Base-by-base conservation (phyloP, 169 alveolate species). In the Cryptosporidium xiaoi region DNA sequence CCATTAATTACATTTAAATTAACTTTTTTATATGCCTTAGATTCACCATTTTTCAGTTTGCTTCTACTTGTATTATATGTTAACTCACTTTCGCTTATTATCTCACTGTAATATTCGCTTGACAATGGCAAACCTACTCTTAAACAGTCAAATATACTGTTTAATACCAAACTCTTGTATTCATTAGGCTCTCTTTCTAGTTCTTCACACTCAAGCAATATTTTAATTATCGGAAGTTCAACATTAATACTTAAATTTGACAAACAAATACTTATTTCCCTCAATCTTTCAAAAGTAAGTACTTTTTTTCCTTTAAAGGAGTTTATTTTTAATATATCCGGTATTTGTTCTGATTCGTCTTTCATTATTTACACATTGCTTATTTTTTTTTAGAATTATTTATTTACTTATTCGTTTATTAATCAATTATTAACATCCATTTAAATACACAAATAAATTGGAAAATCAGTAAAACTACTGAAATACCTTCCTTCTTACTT, bases 81-180 rank as follows among this genome's bases (percentile, higher is more conserved):
- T n/a, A 15, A n/a, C 1, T 55, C 64, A 7, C 64, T 20, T 8
- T 20, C 31, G 24, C 64, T 20, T 55, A 55, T 2, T 0, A 40
- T 40, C 48, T 40, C 12, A 13, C 64, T 20, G 24, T 51, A 56
- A 34, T 34, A 55, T 6, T 56, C 31, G 1, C 68, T n/a, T 12
- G 67, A 71, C 27, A 53, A 10, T 10, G 84, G 84, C 20, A 71
- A 10, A 3, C 68, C 84, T 24, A 71, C 58, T 50, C 84, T 51
- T 3, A 71, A 51, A 20, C 84, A 71, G 40, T 71, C 84, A 20
- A 71, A 24, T 29, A 71, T 31, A 31, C 69, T 51, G 27, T 71
- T 71, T 16, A 71, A 7, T 7, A 71, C 13, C 3, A 71, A 16
- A 16, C 69, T 71, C 24, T 71, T 71, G 44, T 33, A 31, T 31